A percentile compares a stretch with the other conserved stretches of the same genome.
These are phyloP conservation scores for Eremothecium coryli DNA, from an alignment of 1,139 yeast species.

Conservation along the genomic window DNA sequence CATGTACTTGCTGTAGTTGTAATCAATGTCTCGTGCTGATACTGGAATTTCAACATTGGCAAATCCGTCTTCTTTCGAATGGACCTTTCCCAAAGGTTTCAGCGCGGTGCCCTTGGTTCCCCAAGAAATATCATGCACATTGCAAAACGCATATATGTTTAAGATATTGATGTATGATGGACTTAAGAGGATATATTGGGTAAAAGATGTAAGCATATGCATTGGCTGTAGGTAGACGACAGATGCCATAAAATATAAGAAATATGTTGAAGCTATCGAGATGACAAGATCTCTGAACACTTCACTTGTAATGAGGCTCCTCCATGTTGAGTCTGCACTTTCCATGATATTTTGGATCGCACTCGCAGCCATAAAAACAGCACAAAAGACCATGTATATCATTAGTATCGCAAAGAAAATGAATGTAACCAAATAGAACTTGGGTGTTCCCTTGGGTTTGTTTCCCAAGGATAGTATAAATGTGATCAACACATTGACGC, in stretches of 20 bases:
- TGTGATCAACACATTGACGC: constrained; percentile 81
- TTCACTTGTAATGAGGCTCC: constrained; percentile 39
- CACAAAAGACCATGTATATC: constrained; percentile 89
- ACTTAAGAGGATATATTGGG: constrained; percentile 78
- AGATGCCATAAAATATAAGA: constrained; percentile 70
- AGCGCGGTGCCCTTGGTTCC: constrained; percentile 89
- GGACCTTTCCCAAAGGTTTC: constrained; percentile 54
- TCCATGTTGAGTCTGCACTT: constrained; percentile 27
- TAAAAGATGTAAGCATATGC: constrained; percentile 82
- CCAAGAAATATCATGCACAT: constrained; percentile 96
- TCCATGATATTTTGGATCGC: constrained; percentile 41
- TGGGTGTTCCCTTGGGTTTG: constrained; percentile 85
- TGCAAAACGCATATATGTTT: constrained; percentile 88
- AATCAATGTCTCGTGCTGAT: constrained; percentile 50
- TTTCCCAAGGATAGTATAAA: constrained; percentile 90
- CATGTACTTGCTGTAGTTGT: constrained; percentile 51
- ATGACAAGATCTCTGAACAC: constrained; percentile 75
- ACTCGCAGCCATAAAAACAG: constrained; percentile 70
- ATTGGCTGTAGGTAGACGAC: constrained; percentile 82
- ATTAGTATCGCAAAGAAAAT: constrained; percentile 82
- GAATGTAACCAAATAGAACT: constrained; percentile 74
- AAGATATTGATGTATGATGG: constrained; percentile 85
- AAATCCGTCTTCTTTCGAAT: constrained; percentile 62
- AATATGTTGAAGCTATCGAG: constrained; percentile 79
- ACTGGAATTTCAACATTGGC: constrained; percentile 70